Evolutionary conservation across 352 stramenopile genomes (phyloP).

Genomic region (Thalassiosira ordinaria): DNA sequence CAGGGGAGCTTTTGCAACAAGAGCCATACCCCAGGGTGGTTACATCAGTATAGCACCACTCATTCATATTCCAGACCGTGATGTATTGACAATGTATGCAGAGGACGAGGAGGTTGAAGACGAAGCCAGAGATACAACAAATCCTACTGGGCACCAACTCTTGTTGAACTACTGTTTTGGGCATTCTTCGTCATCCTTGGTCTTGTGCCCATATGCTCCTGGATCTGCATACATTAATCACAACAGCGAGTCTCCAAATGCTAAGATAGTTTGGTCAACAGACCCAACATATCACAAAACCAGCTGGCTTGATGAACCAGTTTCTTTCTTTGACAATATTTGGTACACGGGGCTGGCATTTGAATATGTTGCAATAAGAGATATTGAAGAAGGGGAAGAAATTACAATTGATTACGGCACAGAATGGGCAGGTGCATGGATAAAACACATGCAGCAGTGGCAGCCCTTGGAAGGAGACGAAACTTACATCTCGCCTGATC

Average conservation of each 20-base stretch:
- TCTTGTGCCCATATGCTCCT: constrained; percentile 62
- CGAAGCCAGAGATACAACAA: constrained; percentile 22
- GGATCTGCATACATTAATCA: constrained; percentile 65
- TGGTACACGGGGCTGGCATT: constrained; percentile 56
- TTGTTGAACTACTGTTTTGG: constrained; percentile 78
- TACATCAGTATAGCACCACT: constrained; percentile 55
- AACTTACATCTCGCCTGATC: constrained; percentile 51
- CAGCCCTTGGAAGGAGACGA: constrained; percentile 20
- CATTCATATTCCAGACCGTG: constrained; percentile 58
- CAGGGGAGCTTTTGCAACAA: constrained; percentile 62
- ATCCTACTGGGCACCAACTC: constrained; percentile 49
- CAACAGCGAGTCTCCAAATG: constrained; percentile 59
- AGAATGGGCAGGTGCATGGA: constrained; percentile 80
- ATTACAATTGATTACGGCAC: constrained; percentile 79
- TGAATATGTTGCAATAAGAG: constrained; percentile 70
- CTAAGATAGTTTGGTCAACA: constrained; percentile 55
- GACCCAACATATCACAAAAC: constrained; percentile 41
- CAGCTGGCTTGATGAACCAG: constrained; percentile 20
- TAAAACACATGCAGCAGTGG: constrained; percentile 67
- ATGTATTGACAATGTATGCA: constrained; percentile 43
- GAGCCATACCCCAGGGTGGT: constrained; percentile 42
- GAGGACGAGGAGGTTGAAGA: constrained; percentile 14
- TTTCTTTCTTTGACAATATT: constrained; percentile 36
- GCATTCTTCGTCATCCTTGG: constrained; percentile 51
- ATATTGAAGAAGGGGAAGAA: constrained; percentile 73